Conservation (phyloP, 2,329 filamentous ascomycete genomes). For the Sarocladium kiliense region DNA sequence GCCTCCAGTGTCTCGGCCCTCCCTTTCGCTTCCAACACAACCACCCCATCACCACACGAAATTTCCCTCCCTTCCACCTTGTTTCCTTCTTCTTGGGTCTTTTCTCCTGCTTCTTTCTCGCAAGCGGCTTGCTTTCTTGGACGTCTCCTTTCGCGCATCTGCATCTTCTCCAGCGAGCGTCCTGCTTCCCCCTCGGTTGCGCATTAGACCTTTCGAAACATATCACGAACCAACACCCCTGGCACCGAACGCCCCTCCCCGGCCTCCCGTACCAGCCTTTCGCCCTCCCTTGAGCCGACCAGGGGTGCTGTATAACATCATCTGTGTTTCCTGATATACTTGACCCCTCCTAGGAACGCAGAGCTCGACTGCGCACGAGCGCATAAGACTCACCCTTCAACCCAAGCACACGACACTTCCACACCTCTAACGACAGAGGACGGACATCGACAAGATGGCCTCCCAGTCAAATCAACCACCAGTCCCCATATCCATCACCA, state of each 20-base stretch:
- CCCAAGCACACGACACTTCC: not conserved
- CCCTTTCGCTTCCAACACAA: not conserved
- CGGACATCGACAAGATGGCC: not conserved
- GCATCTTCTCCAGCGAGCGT: not conserved
- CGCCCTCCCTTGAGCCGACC: not conserved
- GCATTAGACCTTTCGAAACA: slow-evolving; percentile 1
- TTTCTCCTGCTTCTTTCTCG: not conserved
- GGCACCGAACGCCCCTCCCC: not conserved
- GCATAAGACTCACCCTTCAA: too few relatives aligned
- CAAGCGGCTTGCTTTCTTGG: not conserved
- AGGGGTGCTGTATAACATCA: not conserved
- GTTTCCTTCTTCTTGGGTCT: not conserved
- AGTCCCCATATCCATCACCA: slow-evolving; percentile 67
- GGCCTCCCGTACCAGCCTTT: not conserved
- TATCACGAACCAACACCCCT: not conserved
- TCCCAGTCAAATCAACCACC: slow-evolving; percentile 24
- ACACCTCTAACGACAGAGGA: too few relatives aligned
- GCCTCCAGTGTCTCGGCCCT: slow-evolving; percentile 1
- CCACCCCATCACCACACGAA: not conserved
- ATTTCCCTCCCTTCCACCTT: not conserved
- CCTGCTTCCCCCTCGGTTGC: not conserved
- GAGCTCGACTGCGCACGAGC: not conserved
- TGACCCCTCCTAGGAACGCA: too few relatives aligned
- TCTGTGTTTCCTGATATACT: too few relatives aligned
- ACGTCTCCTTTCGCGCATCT: not conserved